Base-by-base conservation (phyloP, 331 rosid genomes). In the Arachis monticola region DNA sequence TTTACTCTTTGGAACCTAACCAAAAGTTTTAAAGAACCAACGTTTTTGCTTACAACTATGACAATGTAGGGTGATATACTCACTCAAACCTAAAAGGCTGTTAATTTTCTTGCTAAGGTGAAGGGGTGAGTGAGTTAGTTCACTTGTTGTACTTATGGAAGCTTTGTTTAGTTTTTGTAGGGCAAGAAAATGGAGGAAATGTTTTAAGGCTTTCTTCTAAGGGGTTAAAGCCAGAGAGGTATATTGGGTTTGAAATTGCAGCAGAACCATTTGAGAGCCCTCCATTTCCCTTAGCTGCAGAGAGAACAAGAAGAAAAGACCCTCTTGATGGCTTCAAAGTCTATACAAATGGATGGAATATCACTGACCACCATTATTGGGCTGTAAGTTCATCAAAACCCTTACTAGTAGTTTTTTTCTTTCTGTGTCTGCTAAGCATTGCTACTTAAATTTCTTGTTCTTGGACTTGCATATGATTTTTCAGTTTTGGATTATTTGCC, bases 331-430 rank as follows among this genome's bases (percentile, higher is more conserved):
- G 85, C 41, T 94, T 92, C 86, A 79, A 90, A 60, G 68, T 40
- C 71, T 94, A 94, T 87, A 75, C 82, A 0, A 67, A 74, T 38
- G 99, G 99, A 7, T 94, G 97, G 97, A 90, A 94, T 81, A 85
- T 94, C 80, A 87, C 82, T 66, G 84, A 90, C 70, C 94, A 61
- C 70, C 96, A 94, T 87, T 94, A 94, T 77, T 94, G 97, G 97
- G 90, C 95, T 64, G 99, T 92, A 86, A 85, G 87, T 60, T 69
- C 78, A 32, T 62, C 72, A 5, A 60, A 47, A 35, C 8, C 7
- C 60, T 44, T 61, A 58, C 0, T 51, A 5, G 30, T 46, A 8
- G 51, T 50, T 9, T 10, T 50, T n/a, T n/a, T n/a, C n/a, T n/a
- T n/a, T n/a, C n/a, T n/a, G n/a, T n/a, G n/a, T n/a, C n/a, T 57